phyloP scores from a whole-genome alignment of 2,329 filamentous ascomycete genomes.

The Fusarium tricinctum region DNA sequence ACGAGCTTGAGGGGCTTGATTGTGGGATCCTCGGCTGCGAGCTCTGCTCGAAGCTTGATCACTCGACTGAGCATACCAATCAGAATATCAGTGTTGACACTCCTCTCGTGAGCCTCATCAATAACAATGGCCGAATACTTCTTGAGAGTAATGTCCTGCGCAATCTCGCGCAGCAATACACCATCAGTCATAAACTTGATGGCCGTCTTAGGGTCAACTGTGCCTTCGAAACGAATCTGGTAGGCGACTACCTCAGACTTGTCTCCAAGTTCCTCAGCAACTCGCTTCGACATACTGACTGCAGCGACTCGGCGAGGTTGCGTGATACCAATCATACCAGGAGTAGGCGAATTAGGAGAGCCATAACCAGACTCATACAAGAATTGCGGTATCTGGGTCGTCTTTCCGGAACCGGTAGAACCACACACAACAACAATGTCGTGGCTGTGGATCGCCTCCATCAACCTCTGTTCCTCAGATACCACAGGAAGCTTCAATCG shows the following conservation, averaged over 20 bases:
- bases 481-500: conserved; percentile 89
- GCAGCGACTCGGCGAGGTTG: conserved; percentile 95
- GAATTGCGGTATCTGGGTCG: conserved; percentile 97
- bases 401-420: conserved; percentile 96
- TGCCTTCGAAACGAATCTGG: conserved; percentile 95
- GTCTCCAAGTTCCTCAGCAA: conserved; percentile 85
- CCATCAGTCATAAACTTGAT: conserved; percentile 99
- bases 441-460: conserved; percentile 97
- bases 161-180: conserved; percentile 91
- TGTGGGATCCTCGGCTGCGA: conserved; percentile 78
- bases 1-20: conserved; percentile 88
- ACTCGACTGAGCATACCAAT: conserved; percentile 97
- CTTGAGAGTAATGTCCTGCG: conserved; percentile 86
- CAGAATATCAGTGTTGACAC: conserved; percentile 97
- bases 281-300: conserved; percentile 95
- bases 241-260: conserved; percentile 86
- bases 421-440: conserved; percentile 92
- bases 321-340: conserved; percentile 94
- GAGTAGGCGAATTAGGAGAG: conserved; percentile 79
- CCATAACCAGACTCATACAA: conserved; percentile 95
- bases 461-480: conserved; percentile 95
- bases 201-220: conserved; percentile 81
- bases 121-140: conserved; percentile 96
- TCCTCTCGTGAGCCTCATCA: conserved; percentile 97
- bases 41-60: conserved; percentile 82